Base-by-base conservation (phyloP, 208 protist species). In the Leishmania tarentolae region DNA sequence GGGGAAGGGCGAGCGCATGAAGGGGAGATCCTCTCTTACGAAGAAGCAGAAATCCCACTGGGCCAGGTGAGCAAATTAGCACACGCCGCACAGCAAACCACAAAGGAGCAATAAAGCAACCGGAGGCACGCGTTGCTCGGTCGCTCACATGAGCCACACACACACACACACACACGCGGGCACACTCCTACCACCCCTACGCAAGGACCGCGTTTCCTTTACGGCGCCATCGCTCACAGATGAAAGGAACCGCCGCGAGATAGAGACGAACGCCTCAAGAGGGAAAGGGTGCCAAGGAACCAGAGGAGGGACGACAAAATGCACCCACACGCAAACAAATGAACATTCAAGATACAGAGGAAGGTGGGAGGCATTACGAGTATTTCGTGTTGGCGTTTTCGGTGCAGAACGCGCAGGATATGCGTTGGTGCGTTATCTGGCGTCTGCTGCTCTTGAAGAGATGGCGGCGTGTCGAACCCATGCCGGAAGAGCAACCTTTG, bases 341-440 rank as follows among this genome's bases (percentile, higher is more conserved):
- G 50, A 56, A 28, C 72, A 46, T 76, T 35, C 52, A 35, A 73
- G 42, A 31, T 53, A 73, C 44, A 73, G 69, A 73, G 40, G 69
- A 73, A 53, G 40, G 40, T 44, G 46, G 44, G 44, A 50, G 46
- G 69, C 42, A 44, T 52, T 50, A 53, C n/a, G 24, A 44, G 42
- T 35, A 53, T 13, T 72, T 53, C 13, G 31, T 73, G 50, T 53
- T 37, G 24, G 56, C 35, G 28, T 50, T 73, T 50, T 53, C 69
- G 44, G 5, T 44, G 69, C 28, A 73, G 31, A 40, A 47, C 35
- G 66, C 66, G 28, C 24, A 50, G 37, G 44, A 73, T 31, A 5
- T 21, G 69, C 28, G 13, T 17, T 8, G 19, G 40, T 52, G 69
- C 5, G 13, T 17, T 40, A 28, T 44, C 46, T 53, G 69, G 19